phyloP scores from a whole-genome alignment of 1,284 basidiomycete species.

The Dichomitus squalens region DNA sequence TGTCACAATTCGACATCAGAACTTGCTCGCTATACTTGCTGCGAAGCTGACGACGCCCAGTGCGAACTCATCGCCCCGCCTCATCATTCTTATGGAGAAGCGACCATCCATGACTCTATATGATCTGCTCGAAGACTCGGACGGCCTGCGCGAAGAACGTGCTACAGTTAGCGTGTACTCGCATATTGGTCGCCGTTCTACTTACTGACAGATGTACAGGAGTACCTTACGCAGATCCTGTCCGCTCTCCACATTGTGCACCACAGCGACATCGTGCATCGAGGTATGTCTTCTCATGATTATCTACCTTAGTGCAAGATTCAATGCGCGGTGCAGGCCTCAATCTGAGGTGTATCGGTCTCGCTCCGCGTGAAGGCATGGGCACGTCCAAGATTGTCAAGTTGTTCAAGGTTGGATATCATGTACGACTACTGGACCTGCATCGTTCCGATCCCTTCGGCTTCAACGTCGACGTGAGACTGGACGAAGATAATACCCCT shows the following conservation, averaged over 20 bases:
- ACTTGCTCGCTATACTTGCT: slow-evolving; percentile 63
- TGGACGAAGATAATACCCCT: slow-evolving; percentile 49
- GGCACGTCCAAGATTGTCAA: slow-evolving; percentile 63
- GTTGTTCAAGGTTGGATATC: slow-evolving; percentile 63
- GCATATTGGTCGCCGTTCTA: neutral
- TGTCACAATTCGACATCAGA: slow-evolving; percentile 56
- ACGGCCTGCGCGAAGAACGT: slow-evolving; percentile 64
- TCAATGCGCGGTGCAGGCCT: slow-evolving; percentile 44
- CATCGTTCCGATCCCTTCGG: slow-evolving; percentile 76
- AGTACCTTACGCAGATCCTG: slow-evolving; percentile 71
- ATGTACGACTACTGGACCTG: slow-evolving; percentile 66
- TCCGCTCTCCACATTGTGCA: slow-evolving; percentile 68
- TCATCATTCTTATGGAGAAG: slow-evolving; percentile 69
- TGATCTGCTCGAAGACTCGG: slow-evolving; percentile 71
- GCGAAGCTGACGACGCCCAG: slow-evolving; percentile 61
- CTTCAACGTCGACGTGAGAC: slow-evolving; percentile 35
- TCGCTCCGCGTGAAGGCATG: slow-evolving; percentile 51
- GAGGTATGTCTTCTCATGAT: slow-evolving; percentile 41
- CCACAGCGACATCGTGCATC: slow-evolving; percentile 62
- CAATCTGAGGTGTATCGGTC: slow-evolving; percentile 56
- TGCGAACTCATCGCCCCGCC: slow-evolving; percentile 47
- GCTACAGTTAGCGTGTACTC: slow-evolving; percentile 46
- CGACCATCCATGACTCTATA: slow-evolving; percentile 61
- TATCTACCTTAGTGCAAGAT: neutral
- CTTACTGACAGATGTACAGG: slow-evolving; percentile 40